Evolutionary conservation across 371 early-diverging fungal species (phyloP), one percentile per base, ranked within the genome.

Genomic region (Massospora cicadina): DNA sequence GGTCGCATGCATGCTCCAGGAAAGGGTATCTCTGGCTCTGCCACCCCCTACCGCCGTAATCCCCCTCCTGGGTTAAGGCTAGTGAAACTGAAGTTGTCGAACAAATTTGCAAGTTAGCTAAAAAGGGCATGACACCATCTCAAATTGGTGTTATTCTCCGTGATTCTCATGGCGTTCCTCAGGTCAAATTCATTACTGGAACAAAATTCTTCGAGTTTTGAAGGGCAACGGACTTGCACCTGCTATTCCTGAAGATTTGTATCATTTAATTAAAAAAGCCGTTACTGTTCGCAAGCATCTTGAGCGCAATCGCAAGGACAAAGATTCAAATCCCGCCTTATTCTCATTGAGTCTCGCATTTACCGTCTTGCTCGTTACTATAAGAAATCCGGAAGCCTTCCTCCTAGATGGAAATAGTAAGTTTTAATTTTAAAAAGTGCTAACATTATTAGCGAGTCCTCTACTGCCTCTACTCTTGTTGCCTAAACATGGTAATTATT

Each of bases 361-460:
- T 95, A 94, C 85, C 92, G 99, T 84, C 88, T 99, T 70, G 89
- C 94, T 71, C 92, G 99, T 74, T 99, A 99, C 91, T 99, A 99
- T 92, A 98, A 97, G 90, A 91, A 89, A 74, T 81, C 86, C 72
- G 97, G 97, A 71, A 88, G 90, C 79, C 82, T 99, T 70, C 88
- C 98, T 69, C 91, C 97, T 70, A 96, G 86, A 87, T 99, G 98
- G 98, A 97, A 95, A 79, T 96, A 95, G 89, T 89, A 85, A 68
- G 62, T 54, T 63, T 67, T 58, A 56, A 1, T 65, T 61, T 63
- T 33, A 60, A 27, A 27, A 31, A 32, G 25, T 5, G 55, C 26
- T 59, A 60, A 17, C 27, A 57, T 67, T 66, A 71, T 68, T 70
- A 88, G 87, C 80, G 86, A 86, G 77, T 80, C 90, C 64, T 74